Evolutionary conservation across 441 rosid species (phyloP).

Genomic region (Iberis amara): DNA sequence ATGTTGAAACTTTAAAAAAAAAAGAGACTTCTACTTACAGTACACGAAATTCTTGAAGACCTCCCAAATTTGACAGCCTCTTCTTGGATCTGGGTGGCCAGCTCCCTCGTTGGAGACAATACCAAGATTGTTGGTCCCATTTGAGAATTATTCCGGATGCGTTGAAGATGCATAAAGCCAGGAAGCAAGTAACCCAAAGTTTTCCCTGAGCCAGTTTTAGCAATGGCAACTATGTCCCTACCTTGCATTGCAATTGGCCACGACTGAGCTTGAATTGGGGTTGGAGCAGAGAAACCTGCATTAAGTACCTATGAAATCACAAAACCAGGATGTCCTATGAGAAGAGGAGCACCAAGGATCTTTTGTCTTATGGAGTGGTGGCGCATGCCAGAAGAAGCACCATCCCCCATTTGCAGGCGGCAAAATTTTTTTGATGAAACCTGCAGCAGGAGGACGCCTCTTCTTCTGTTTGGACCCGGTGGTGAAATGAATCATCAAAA

Average conservation of each 20-base stretch:
- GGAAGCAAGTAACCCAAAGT: constrained; percentile 93
- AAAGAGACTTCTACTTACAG: constrained; percentile 40
- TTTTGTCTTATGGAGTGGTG: constrained; percentile 38
- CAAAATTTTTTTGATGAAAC: constrained; percentile 80
- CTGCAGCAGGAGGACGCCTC: constrained; percentile 91
- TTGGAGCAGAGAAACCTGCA: constrained; percentile 95
- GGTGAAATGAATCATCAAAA: constrained; percentile 69
- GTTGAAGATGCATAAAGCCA: constrained; percentile 77
- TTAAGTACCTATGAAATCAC: constrained; percentile 75
- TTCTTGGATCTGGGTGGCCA: constrained; percentile 93
- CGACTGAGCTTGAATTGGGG: constrained; percentile 99
- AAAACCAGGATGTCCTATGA: constrained; percentile 54
- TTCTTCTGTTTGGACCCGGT: constrained; percentile 78
- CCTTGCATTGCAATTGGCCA: constrained; percentile 95
- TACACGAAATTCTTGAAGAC: constrained; percentile 83
- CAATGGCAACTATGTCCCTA: constrained; percentile 95
- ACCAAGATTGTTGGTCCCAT: constrained; percentile 94
- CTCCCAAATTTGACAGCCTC: constrained; percentile 92
- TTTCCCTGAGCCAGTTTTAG: constrained; percentile 98
- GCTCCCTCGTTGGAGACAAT: constrained; percentile 94
- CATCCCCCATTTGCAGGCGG: constrained; percentile 85
- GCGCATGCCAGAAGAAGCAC: constrained; percentile 87
- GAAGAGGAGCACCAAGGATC: constrained; percentile 46
- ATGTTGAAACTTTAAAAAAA: neutral
- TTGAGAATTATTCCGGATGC: constrained; percentile 51